phyloP scores from a whole-genome alignment of 2,329 filamentous ascomycete species.

The Dissoconium aciculare region DNA sequence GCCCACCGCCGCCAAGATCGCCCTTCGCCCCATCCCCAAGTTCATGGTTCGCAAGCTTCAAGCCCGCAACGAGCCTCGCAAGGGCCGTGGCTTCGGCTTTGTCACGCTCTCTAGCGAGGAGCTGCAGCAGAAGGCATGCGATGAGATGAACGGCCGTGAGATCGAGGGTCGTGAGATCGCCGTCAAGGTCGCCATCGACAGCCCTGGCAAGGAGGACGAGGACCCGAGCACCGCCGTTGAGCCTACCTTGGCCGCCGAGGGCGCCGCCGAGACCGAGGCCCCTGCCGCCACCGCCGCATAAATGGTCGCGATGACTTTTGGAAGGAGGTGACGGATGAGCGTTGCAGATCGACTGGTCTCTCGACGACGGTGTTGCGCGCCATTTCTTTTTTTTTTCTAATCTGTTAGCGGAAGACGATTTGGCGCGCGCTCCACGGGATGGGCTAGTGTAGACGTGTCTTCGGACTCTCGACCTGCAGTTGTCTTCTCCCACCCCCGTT shows the following conservation, averaged over 20 bases:
- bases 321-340: no score
- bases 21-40: constrained; percentile 90
- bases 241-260: constrained; percentile 20
- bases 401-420: no score
- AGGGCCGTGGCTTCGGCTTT: constrained; percentile 97
- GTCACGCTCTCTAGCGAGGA: constrained; percentile 92
- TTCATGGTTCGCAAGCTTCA: constrained; percentile 99
- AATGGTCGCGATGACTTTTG: no score
- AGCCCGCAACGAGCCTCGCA: constrained; percentile 92
- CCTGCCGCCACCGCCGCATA: constrained; percentile 6
- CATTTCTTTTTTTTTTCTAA: no score
- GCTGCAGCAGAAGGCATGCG: constrained; percentile 89
- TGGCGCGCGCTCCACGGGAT: no score
- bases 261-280: constrained; percentile 10
- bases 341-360: no score
- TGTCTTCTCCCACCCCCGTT: no score
- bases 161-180: constrained; percentile 98
- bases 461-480: no score
- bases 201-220: constrained; percentile 94
- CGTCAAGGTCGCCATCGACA: constrained; percentile 99
- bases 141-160: constrained; percentile 98
- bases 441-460: no score
- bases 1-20: constrained; percentile 92
- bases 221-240: constrained; percentile 38
- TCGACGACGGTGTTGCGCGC: no score